These are phyloP conservation scores for Ascochyta pisi DNA, from an alignment of 2,329 filamentous ascomycete species.

Conservation along the genomic window DNA sequence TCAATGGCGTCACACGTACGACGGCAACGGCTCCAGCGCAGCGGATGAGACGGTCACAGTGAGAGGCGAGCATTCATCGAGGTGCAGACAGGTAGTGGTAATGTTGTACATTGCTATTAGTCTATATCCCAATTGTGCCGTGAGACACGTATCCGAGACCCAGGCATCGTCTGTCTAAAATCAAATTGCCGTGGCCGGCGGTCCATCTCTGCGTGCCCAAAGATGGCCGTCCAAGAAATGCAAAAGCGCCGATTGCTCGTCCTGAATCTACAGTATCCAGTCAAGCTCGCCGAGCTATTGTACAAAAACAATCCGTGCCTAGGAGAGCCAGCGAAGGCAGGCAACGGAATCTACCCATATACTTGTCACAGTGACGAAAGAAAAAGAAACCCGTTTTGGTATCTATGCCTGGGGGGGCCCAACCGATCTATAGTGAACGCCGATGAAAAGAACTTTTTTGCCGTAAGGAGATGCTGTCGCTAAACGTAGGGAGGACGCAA, in stretches of 20 bases:
- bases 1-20: conserved; percentile 37
- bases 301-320: conserved; percentile 43
- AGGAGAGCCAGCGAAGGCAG: conserved; percentile 43
- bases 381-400: conserved; percentile 47
- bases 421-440: conserved; percentile 50
- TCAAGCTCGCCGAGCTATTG: conserved; percentile 43
- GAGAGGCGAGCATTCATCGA: conserved; percentile 9
- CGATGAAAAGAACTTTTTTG: conserved; percentile 42
- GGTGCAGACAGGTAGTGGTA: conserved; percentile 7
- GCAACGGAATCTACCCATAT: conserved; percentile 44
- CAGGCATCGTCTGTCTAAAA: conserved; percentile 40
- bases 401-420: conserved; percentile 49
- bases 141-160: conserved; percentile 42
- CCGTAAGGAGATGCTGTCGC: conserved; percentile 47
- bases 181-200: conserved; percentile 32
- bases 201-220: conserved; percentile 19
- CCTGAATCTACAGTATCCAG: conserved; percentile 35
- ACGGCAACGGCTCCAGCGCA: conserved; percentile 22
- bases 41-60: conserved; percentile 21
- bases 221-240: conserved; percentile 42
- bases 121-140: conserved; percentile 45
- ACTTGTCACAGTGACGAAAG: conserved; percentile 35
- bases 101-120: conserved; percentile 46
- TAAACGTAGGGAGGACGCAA: conserved; percentile 37
- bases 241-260: conserved; percentile 42